phyloP scores from a whole-genome alignment of 805 yeast genomes.

The Yamadazyma philogaea region DNA sequence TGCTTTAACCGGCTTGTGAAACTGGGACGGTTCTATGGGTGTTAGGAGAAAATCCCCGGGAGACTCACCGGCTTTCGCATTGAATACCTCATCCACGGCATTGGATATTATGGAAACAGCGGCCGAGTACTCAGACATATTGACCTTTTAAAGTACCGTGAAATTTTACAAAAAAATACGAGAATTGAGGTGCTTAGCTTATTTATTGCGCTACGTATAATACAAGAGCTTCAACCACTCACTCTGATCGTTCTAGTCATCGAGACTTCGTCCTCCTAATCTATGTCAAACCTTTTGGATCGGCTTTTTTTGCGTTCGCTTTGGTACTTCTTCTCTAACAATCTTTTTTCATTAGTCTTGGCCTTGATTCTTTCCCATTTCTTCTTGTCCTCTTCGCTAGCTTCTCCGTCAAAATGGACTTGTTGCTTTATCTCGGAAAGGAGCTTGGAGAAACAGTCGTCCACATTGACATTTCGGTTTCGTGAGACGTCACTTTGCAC shows the following conservation, averaged over 20 bases:
- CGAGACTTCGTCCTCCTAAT: background rate
- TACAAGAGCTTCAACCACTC: background rate
- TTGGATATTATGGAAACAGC: background rate
- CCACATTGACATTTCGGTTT: conserved; percentile 54
- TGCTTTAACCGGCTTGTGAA: background rate
- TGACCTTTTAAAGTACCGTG: background rate
- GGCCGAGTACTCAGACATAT: background rate
- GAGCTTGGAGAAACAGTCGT: conserved; percentile 60
- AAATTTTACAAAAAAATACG: background rate
- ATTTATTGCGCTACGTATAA: background rate
- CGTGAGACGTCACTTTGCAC: conserved; percentile 61
- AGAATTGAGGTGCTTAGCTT: background rate
- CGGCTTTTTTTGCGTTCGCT: conserved; percentile 39
- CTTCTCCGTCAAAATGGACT: conserved; percentile 48
- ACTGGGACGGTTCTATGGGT: background rate
- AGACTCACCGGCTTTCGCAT: background rate
- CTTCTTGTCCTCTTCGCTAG: conserved; percentile 41
- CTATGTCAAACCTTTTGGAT: conserved; percentile 31
- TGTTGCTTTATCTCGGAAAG: conserved; percentile 46
- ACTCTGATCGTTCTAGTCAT: background rate
- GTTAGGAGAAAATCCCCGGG: background rate
- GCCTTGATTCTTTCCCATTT: conserved; percentile 49
- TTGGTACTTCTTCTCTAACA: conserved; percentile 32
- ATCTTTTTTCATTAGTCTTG: conserved; percentile 29
- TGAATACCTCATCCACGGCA: background rate